Evolutionary conservation across 2,329 filamentous ascomycete genomes (phyloP).

Genomic region (Pestalotiopsis fici): DNA sequence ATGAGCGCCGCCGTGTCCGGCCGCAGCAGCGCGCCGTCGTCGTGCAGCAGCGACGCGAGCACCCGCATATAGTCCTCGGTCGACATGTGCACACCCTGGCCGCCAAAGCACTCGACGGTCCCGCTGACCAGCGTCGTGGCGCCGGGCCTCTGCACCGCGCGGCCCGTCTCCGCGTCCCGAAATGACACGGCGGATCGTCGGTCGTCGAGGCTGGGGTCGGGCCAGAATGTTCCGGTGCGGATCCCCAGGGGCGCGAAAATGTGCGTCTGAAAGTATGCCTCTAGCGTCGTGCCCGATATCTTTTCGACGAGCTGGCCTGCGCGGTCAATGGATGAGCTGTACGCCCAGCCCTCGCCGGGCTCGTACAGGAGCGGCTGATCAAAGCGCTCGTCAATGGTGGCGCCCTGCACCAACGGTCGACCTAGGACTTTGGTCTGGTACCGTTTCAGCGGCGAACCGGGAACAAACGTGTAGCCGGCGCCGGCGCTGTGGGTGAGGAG

Average conservation of each 20-base stretch:
- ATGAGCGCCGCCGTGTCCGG: slow-evolving; percentile 40
- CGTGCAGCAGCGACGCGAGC: slow-evolving; percentile 43
- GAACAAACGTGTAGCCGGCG: slow-evolving; percentile 35
- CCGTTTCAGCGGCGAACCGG: slow-evolving; percentile 17
- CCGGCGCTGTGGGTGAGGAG: slow-evolving; percentile 49
- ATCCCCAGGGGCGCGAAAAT: slow-evolving; percentile 19
- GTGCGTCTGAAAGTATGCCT: slow-evolving; percentile 17
- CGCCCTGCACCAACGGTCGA: slow-evolving; percentile 8
- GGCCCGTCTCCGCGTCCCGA: slow-evolving; percentile 7
- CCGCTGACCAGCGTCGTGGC: slow-evolving; percentile 14
- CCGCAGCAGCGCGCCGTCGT: slow-evolving; percentile 49
- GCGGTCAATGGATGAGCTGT: slow-evolving; percentile 44
- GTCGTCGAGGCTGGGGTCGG: slow-evolving; percentile 14
- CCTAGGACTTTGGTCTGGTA: slow-evolving; percentile 4
- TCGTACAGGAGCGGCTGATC: slow-evolving; percentile 41
- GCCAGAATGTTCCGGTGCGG: slow-evolving; percentile 18
- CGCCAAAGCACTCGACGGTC: slow-evolving; percentile 28
- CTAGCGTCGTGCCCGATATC: slow-evolving; percentile 21
- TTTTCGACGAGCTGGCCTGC: slow-evolving; percentile 31
- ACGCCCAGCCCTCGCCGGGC: slow-evolving; percentile 42
- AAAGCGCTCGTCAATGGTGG: slow-evolving; percentile 26
- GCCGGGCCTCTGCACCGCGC: slow-evolving; percentile 14
- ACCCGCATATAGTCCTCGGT: slow-evolving; percentile 43
- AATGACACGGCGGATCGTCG: slow-evolving; percentile 18
- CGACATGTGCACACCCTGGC: slow-evolving; percentile 33